These are phyloP conservation scores for Vittaforma corneae DNA, from an alignment of 371 early-diverging fungal species.

Conservation along the genomic window DNA sequence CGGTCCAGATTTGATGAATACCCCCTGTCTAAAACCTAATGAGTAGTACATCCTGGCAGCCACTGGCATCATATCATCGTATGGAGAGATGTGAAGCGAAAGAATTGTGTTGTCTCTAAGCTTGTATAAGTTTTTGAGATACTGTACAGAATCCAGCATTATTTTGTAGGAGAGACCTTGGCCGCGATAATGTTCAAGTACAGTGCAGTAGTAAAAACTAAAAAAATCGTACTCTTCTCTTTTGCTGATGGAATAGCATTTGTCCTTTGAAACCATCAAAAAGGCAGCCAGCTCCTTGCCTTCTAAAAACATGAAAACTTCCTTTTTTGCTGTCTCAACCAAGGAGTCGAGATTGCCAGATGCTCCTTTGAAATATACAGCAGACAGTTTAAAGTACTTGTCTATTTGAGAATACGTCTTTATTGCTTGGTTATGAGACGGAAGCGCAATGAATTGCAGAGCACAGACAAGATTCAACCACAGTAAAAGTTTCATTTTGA, in stretches of 20 bases:
- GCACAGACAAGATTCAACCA: neutral
- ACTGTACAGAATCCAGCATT: conserved; percentile 6
- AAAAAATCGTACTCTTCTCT: neutral
- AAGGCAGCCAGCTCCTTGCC: neutral
- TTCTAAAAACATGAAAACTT: neutral
- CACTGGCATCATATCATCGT: conserved; percentile 18
- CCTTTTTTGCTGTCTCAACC: too few species aligned
- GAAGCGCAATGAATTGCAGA: neutral
- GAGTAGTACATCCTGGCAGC: conserved; percentile 24
- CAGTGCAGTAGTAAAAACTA: conserved; percentile 8
- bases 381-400: neutral
- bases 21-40: conserved; percentile 15
- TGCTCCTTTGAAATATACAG: neutral
- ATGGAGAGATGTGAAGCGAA: conserved; percentile 15
- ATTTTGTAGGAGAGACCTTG: conserved; percentile 13
- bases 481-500: too few species aligned
- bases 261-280: neutral
- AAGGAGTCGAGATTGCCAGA: too few species aligned
- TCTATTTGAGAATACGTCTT: neutral
- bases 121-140: conserved; percentile 5
- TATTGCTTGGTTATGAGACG: neutral
- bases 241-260: neutral
- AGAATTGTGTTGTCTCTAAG: conserved; percentile 11
- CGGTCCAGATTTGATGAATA: conserved; percentile 10
- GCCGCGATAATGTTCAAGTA: conserved; percentile 18